Conservation (phyloP, 2,329 filamentous ascomycete genomes). For the Rutstroemia sp. region DNA sequence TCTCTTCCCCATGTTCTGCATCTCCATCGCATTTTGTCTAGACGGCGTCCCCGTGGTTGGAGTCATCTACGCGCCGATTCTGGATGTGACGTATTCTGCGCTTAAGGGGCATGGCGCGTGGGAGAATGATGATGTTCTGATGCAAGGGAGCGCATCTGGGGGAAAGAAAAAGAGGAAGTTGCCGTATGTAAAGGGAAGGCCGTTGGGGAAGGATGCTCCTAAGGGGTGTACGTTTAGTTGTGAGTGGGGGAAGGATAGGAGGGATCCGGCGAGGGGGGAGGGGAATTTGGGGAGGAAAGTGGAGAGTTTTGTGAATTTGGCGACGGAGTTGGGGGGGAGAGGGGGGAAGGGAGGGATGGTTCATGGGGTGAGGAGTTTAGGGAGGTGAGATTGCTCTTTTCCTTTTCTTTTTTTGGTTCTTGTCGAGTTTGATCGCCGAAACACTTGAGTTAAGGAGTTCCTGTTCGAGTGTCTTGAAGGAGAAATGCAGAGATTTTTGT, state of each 20-base stretch:
- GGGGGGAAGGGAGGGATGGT: constrained; percentile 70
- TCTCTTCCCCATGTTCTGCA: constrained; percentile 74
- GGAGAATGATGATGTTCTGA: constrained; percentile 17
- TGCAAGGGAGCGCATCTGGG: neutral
- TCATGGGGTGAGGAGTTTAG: constrained; percentile 65
- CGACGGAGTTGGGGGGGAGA: constrained; percentile 54
- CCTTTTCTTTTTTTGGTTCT: neutral
- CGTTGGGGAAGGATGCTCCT: constrained; percentile 57
- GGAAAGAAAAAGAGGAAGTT: constrained; percentile 48
- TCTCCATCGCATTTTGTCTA: constrained; percentile 64
- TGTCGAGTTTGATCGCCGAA: neutral
- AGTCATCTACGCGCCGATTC: constrained; percentile 64
- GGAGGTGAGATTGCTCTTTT: constrained; percentile 35
- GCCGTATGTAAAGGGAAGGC: constrained; percentile 54
- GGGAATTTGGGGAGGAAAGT: constrained; percentile 67
- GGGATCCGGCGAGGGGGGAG: constrained; percentile 45
- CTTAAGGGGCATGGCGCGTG: constrained; percentile 60
- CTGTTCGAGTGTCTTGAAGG: neutral
- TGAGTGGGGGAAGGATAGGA: constrained; percentile 73
- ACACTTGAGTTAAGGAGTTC: neutral
- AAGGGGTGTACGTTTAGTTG: constrained; percentile 65
- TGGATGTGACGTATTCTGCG: constrained; percentile 62
- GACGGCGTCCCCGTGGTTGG: constrained; percentile 55
- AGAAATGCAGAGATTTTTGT: neutral
- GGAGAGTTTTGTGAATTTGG: constrained; percentile 70